Evolutionary conservation across 1,284 basidiomycete genomes (phyloP).

Genomic region (Boletus semigastroideus): DNA sequence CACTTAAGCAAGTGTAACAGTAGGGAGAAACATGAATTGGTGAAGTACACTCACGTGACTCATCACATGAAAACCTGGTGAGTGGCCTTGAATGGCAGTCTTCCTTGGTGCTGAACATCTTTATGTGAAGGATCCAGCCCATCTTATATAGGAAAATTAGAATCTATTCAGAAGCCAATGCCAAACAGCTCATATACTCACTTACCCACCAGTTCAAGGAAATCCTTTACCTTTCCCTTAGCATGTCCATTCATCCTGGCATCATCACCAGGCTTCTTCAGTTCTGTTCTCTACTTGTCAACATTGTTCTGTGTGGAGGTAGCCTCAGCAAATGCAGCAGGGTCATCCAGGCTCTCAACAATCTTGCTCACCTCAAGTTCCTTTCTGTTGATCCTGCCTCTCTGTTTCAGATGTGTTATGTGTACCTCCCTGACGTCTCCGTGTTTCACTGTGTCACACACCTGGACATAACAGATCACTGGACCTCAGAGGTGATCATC

Average conservation of each 20-base stretch:
- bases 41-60: background rate
- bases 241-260: background rate
- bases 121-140: background rate
- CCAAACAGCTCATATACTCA: background rate
- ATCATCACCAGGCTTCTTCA: background rate
- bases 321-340: background rate
- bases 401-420: background rate
- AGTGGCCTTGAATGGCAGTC: background rate
- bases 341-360: background rate
- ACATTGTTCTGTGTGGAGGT: background rate
- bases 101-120: background rate
- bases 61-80: background rate
- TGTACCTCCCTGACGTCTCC: background rate
- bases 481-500: background rate
- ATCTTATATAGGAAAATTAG: slow-evolving; percentile 1
- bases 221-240: background rate
- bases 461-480: background rate
- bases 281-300: background rate
- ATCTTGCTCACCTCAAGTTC: background rate
- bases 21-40: background rate
- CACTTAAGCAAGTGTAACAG: too few species aligned
- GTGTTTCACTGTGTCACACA: background rate
- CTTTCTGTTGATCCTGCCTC: background rate
- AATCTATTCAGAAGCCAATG: background rate
- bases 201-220: background rate